Percentiles rank a stretch among this genome's conserved stretches.
Conservation (phyloP, 176 grass and related monocot species). For the Ensete glaucum region DNA sequence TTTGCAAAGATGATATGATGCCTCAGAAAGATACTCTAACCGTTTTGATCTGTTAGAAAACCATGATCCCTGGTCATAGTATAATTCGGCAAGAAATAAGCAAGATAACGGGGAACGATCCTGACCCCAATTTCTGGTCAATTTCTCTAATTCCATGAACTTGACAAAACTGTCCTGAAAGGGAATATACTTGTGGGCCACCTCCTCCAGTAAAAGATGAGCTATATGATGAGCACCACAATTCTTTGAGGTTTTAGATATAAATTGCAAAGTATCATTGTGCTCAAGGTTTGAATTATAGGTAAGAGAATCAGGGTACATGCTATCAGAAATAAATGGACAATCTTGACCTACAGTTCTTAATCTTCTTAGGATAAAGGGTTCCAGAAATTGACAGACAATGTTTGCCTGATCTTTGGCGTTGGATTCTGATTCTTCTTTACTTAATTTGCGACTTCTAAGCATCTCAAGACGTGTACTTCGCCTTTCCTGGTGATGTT, state of each 20-base stretch:
- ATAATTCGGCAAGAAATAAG: conserved; percentile 95
- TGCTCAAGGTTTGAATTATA: conserved; percentile 51
- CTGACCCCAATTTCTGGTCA: conserved; percentile 71
- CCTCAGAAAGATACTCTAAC: conserved; percentile 50
- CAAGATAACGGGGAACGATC: conserved; percentile 51
- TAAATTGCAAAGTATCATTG: conserved; percentile 60
- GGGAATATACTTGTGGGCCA: conserved; percentile 52
- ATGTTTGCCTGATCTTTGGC: conserved; percentile 74
- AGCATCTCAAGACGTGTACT: conserved; percentile 91
- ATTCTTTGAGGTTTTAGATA: conserved; percentile 49
- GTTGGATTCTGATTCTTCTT: conserved; percentile 71
- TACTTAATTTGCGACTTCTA: conserved; percentile 80
- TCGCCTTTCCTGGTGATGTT: conserved; percentile 87
- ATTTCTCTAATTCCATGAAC: conserved; percentile 63
- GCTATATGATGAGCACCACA: conserved; percentile 54
- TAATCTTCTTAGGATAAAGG: conserved; percentile 52
- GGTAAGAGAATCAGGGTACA: conserved; percentile 29
- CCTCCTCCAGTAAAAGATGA: conserved; percentile 72
- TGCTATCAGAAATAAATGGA: conserved; percentile 38
- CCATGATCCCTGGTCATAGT: conserved; percentile 66
- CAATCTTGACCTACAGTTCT: conserved; percentile 36
- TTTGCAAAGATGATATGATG: conserved; percentile 82
- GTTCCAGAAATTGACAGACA: conserved; percentile 65
- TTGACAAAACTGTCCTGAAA: conserved; percentile 73
- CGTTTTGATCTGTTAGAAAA: conserved; percentile 47